A percentile compares a stretch with the other conserved stretches of the same genome.
Evolutionary conservation across 2,329 filamentous ascomycete genomes (phyloP).

Genomic region (Arthroderma uncinatum): DNA sequence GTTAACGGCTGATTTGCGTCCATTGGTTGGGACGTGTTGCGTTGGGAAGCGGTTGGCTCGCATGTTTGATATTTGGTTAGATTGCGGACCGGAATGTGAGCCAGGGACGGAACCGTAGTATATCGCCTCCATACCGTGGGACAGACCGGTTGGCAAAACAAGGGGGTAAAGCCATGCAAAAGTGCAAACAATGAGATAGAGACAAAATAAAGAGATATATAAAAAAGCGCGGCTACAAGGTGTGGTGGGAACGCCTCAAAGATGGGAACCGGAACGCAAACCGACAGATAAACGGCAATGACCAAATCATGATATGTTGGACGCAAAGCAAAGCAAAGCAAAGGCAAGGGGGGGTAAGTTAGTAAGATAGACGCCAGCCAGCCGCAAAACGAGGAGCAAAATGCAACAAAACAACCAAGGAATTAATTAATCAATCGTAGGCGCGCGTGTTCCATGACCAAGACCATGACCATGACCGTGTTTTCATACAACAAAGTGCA

Average conservation of each 20-base stretch:
- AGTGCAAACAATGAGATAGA: not conserved
- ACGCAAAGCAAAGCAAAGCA: not conserved
- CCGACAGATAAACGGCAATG: not conserved
- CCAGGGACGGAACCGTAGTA: not conserved
- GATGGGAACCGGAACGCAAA: not conserved
- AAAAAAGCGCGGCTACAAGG: not conserved
- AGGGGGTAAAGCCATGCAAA: not conserved
- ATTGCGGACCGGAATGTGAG: not conserved
- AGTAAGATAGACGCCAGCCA: not conserved
- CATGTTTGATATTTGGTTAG: not conserved
- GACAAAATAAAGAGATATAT: not conserved
- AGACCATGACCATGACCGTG: constrained; percentile 4
- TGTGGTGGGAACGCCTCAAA: not conserved
- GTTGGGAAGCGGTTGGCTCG: not conserved
- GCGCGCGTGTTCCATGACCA: constrained; percentile 2
- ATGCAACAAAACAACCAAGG: constrained; percentile 2
- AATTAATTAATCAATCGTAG: not conserved
- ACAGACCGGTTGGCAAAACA: not conserved
- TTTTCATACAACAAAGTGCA: constrained; percentile 1
- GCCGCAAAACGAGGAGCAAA: not conserved
- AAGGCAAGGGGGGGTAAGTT: not conserved
- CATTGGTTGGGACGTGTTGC: not conserved
- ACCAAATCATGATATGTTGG: not conserved
- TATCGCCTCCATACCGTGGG: not conserved
- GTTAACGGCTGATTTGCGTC: not conserved